Evolutionary conservation across 176 grass and related monocot genomes (phyloP), one percentile per base, ranked within the genome.

Genomic region (Puccinellia tenuiflora): DNA sequence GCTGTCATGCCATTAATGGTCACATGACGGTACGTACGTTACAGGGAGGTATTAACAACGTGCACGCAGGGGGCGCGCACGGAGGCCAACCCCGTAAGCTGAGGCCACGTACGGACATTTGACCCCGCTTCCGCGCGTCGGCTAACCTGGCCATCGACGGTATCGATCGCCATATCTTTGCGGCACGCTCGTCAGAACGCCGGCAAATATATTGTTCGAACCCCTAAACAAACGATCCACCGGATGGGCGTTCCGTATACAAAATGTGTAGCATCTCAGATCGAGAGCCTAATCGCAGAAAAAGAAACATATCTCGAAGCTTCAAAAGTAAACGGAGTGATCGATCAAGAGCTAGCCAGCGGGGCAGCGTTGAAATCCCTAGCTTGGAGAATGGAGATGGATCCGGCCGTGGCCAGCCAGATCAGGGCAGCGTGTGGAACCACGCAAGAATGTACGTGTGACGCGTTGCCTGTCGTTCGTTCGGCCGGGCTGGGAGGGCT

Each of bases 121-220:
- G 82, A 76, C 77, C 82, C 69, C 30, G 57, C 14, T 89, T 75
- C 67, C 68, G 48, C 73, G 68, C 55, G 51, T 82, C 85, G 31
- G 79, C n/a, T n/a, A n/a, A n/a, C n/a, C n/a, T n/a, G n/a, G n/a
- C n/a, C n/a, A n/a, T n/a, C n/a, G n/a, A n/a, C n/a, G n/a, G n/a
- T n/a, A n/a, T 28, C 24, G 39, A 43, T 79, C 75, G 34, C 55
- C 67, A 6, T 54, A 50, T 54, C 39, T 64, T 14, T 39, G 67
- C 28, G 38, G 71, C 79, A 47, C 46, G 21, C n/a, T 25, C 24
- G 84, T 60, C 16, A 73, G 54, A 43, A 51, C 43, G 55, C 65
- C 31, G 5, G 14, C 68, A 12, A 8, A 39, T 11, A n/a, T 56
- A 40, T 22, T 30, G 31, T 2, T 12, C 68, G 16, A 34, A 11